Evolutionary conservation across 1,284 basidiomycete species (phyloP), one percentile per base, ranked within the genome.

Genomic region (Melanopsichium pennsylvanicum): DNA sequence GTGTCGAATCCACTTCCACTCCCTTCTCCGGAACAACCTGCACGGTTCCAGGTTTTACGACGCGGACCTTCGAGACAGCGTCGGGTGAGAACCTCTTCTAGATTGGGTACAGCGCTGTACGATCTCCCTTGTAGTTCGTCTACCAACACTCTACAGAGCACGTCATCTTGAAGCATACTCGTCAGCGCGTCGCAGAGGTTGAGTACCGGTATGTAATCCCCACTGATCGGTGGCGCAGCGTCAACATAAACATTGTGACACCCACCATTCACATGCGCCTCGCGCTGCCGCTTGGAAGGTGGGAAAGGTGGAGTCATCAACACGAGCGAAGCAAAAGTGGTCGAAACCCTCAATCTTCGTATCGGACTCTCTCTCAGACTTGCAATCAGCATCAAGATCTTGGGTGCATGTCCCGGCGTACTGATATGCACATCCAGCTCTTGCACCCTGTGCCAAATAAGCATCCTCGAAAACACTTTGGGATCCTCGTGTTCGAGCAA

Each of bases 401-500:
- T 66, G 18, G 57, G 55, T 16, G 66, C 60, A 11, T 79, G 70
- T 16, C 56, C 49, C 0, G 74, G 70, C 6, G 70, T 70, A 2
- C 76, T 52, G 10, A 76, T 62, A 40, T 70, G 73, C 13, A 75
- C 56, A 32, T 79, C 76, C 6, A 79, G 68, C 45, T 79, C 73
- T 39, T 79, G 64, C 3, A 75, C 73, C 8, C 73, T 48, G n/a
- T 69, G 63, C 69, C 74, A 77, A 36, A 76, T 59, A 22, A 63
- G 44, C 73, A 79, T 74, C 19, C 56, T 50, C 11, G 71, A 47
- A 50, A 79, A 79, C 5, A 74, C 57, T 5, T 66, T 67, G 11
- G 68, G 70, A 26, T 70, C 71, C 34, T 79, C 75, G 48, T 79
- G 74, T 45, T 76, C 76, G 37, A 64, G 76, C 43, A 79, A 39